These are phyloP conservation scores for Alternaria arbusti DNA, from an alignment of 2,329 filamentous ascomycete species.

Conservation along the genomic window DNA sequence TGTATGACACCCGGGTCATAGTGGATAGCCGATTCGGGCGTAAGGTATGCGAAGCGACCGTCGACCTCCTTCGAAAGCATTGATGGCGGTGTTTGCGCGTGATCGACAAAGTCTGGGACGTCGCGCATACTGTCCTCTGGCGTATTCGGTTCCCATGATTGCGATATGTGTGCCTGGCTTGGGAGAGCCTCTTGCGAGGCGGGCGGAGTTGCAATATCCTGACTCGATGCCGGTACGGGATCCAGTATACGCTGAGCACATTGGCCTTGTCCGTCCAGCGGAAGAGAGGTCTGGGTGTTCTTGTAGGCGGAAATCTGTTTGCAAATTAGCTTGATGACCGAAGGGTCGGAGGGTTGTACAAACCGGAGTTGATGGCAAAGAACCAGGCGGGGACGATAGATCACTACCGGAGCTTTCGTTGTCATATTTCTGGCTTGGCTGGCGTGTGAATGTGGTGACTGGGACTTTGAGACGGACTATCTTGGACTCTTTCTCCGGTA, in stretches of 20 bases:
- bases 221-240: slow-evolving; percentile 1
- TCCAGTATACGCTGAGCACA: neutral
- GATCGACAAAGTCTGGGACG: neutral
- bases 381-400: neutral
- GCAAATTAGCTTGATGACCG: neutral
- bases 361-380: neutral
- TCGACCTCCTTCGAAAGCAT: neutral
- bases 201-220: neutral
- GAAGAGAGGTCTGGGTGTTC: neutral
- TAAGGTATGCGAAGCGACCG: neutral
- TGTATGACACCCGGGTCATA: neutral
- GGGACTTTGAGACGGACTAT: neutral
- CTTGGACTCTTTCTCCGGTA: neutral
- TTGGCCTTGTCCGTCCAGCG: neutral
- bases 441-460: neutral
- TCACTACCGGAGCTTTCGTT: neutral
- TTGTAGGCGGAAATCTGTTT: neutral
- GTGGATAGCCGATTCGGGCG: neutral
- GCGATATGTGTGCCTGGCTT: neutral
- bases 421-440: neutral
- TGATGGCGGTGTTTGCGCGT: neutral
- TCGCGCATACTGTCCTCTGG: neutral
- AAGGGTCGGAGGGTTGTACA: neutral
- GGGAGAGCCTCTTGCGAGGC: neutral
- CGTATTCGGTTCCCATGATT: neutral